Evolutionary conservation across 441 rosid species (phyloP).

Genomic region (Pelargonium myrrhifolium): DNA sequence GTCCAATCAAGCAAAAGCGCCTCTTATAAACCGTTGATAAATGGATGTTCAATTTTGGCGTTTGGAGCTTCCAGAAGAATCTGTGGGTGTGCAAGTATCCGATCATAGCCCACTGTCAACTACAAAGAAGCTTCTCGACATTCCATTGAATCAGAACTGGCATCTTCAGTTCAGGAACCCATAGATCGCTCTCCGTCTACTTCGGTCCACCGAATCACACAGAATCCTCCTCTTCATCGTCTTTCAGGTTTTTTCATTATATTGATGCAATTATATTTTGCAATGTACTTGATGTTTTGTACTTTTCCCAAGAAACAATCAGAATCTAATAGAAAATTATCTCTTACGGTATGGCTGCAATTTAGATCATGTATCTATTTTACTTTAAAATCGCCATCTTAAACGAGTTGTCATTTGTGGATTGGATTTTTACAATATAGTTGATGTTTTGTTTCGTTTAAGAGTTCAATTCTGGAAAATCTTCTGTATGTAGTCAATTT

Average conservation of each 20-base stretch:
- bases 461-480: not conserved
- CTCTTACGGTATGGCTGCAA: too few species aligned
- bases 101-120: not conserved
- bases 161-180: not conserved
- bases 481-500: too few species aligned
- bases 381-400: not conserved
- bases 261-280: too few species aligned
- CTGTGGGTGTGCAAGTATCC: not conserved
- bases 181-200: not conserved
- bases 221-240: not conserved
- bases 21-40: too few species aligned
- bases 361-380: not conserved
- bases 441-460: not conserved
- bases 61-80: too few species aligned
- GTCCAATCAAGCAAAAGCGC: too few species aligned
- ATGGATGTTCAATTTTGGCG: too few species aligned
- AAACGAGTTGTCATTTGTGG: not conserved
- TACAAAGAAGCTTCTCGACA: not conserved
- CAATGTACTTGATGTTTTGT: too few species aligned
- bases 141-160: not conserved
- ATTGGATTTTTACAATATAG: not conserved
- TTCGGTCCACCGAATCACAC: not conserved
- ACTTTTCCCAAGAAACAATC: too few species aligned
- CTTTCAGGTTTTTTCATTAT: not conserved
- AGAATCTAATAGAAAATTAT: too few species aligned